Percentiles rank a stretch among this genome's conserved stretches.
Evolutionary conservation across 2,329 filamentous ascomycete species (phyloP).

Genomic region (Aspergillus caelatus): DNA sequence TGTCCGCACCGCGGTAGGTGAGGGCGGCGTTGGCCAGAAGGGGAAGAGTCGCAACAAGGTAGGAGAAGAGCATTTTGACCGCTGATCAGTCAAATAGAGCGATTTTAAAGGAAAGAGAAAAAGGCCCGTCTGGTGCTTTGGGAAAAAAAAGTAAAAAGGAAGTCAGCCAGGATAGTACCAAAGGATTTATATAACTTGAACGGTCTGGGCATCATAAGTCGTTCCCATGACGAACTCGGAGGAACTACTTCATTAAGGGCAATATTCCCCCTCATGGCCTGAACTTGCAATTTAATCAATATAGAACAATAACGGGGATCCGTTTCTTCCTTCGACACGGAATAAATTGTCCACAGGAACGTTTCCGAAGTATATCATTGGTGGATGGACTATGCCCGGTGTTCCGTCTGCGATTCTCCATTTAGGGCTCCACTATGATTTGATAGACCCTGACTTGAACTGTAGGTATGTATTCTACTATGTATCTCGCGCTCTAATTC

Average conservation of each 20-base stretch:
- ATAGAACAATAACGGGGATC: conserved; percentile 1
- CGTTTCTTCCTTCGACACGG: background rate
- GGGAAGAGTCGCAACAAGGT: conserved; percentile 23
- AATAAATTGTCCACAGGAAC: background rate
- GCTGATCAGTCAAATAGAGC: background rate
- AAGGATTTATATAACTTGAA: background rate
- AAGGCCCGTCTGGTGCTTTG: background rate
- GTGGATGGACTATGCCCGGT: conserved; percentile 17
- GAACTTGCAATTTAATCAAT: conserved; percentile 8
- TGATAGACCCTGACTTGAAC: background rate
- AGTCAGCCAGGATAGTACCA: background rate
- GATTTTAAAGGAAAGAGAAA: background rate
- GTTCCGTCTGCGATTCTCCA: background rate
- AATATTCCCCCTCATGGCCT: background rate
- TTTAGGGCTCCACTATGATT: conserved; percentile 1
- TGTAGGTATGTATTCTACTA: background rate
- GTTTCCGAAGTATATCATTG: conserved; percentile 16
- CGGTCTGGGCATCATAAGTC: background rate
- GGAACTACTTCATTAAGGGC: background rate
- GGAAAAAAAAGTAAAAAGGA: background rate
- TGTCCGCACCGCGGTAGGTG: conserved; percentile 69
- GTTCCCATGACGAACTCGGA: background rate
- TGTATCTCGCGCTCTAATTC: too few relatives aligned
- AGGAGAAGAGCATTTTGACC: conserved; percentile 17
- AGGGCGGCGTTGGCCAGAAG: conserved; percentile 48